A percentile compares a stretch with the other conserved stretches of the same genome.
Conservation (phyloP, 176 grass and related monocot species). For the Ananas comosus region DNA sequence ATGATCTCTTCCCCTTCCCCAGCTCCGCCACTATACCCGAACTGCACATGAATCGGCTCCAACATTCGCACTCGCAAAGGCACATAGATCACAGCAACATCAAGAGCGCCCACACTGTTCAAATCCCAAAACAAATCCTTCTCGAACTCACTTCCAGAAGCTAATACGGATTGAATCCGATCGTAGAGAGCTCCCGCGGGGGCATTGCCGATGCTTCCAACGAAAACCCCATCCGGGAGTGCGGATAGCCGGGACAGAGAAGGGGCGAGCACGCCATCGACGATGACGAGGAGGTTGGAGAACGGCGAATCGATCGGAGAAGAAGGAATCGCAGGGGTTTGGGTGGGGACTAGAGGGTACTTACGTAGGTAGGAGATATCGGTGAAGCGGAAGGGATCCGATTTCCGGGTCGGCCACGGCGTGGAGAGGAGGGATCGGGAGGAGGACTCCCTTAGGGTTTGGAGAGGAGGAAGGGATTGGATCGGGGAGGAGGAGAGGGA, state of each 20-base stretch:
- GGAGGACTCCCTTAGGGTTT: slow-evolving; percentile 21
- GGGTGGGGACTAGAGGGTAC: slow-evolving; percentile 26
- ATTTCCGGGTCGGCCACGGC: slow-evolving; percentile 28
- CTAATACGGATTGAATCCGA: slow-evolving; percentile 15
- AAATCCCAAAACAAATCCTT: slow-evolving; percentile 44
- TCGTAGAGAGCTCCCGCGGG: slow-evolving; percentile 19
- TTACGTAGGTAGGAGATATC: slow-evolving; percentile 40
- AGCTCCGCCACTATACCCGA: slow-evolving; percentile 13
- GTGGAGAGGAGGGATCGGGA: slow-evolving; percentile 26
- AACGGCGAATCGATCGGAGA: slow-evolving; percentile 22
- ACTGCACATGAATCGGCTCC: slow-evolving; percentile 30
- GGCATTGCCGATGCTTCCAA: slow-evolving; percentile 22
- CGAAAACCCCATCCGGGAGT: slow-evolving; percentile 25
- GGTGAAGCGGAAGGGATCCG: slow-evolving; percentile 42
- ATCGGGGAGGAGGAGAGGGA: slow-evolving; percentile 22
- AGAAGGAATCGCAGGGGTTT: slow-evolving; percentile 4
- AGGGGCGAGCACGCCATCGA: slow-evolving; percentile 25
- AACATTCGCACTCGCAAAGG: slow-evolving; percentile 14
- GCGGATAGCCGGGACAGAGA: slow-evolving; percentile 24
- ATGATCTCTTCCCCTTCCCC: slow-evolving; percentile 16
- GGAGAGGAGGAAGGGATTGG: slow-evolving; percentile 15
- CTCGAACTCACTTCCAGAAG: slow-evolving; percentile 20
- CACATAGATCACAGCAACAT: slow-evolving; percentile 29
- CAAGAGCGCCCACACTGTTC: slow-evolving; percentile 31
- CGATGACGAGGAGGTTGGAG: slow-evolving; percentile 22